Percentiles rank a stretch among this genome's conserved stretches.
These are phyloP conservation scores for Gloeopeniophorella convolvens DNA, from an alignment of 768 basidiomycete genomes.

Conservation along the genomic window DNA sequence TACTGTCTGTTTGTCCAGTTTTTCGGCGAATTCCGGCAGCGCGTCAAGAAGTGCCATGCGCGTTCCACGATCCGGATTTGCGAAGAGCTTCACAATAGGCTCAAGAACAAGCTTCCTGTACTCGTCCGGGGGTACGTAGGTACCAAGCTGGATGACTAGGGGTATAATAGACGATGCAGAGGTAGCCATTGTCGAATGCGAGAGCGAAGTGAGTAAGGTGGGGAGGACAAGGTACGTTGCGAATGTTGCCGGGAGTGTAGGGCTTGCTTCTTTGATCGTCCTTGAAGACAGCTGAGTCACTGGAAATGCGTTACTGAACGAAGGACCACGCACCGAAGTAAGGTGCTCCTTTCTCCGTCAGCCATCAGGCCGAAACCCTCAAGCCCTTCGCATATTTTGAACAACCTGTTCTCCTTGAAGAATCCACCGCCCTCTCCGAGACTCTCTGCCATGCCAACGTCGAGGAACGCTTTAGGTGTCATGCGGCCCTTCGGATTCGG, in stretches of 20 bases:
- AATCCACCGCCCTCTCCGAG: slow-evolving; percentile 59
- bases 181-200: slow-evolving; percentile 62
- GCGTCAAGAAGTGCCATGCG: slow-evolving; percentile 92
- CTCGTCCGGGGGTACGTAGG: slow-evolving; percentile 60
- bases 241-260: slow-evolving; percentile 83
- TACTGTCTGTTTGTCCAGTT: slow-evolving; percentile 79
- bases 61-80: slow-evolving; percentile 87
- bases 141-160: slow-evolving; percentile 75
- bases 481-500: slow-evolving; percentile 80
- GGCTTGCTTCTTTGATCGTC: slow-evolving; percentile 69
- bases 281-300: slow-evolving; percentile 30
- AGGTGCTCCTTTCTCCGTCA: slow-evolving; percentile 69
- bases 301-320: not conserved
- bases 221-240: slow-evolving; percentile 82
- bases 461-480: slow-evolving; percentile 69
- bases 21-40: slow-evolving; percentile 77
- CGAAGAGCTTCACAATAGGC: slow-evolving; percentile 78
- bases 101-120: slow-evolving; percentile 62
- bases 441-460: slow-evolving; percentile 68
- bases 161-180: slow-evolving; percentile 76
- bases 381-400: slow-evolving; percentile 77
- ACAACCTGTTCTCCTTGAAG: slow-evolving; percentile 74
- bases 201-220: slow-evolving; percentile 65
- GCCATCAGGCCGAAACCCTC: slow-evolving; percentile 78
- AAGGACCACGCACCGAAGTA: slow-evolving; percentile 52